phyloP scores from a whole-genome alignment of 2,329 filamentous ascomycete species.

The Ustulina deusta region DNA sequence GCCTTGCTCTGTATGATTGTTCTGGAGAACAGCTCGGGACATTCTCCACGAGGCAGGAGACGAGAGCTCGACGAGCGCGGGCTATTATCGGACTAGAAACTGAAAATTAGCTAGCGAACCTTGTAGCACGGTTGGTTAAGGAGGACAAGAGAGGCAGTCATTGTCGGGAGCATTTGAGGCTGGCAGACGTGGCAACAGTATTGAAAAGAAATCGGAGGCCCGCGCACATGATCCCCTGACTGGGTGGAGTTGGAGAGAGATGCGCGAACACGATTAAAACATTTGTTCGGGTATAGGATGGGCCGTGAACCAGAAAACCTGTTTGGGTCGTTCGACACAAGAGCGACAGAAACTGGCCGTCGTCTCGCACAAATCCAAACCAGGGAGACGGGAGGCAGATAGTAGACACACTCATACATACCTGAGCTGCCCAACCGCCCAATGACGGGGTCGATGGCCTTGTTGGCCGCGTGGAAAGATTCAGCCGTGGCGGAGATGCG shows the following conservation, averaged over 20 bases:
- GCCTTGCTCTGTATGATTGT: slow-evolving; percentile 45
- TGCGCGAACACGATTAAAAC: slow-evolving; percentile 21
- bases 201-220: slow-evolving; percentile 9
- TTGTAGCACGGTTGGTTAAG: slow-evolving; percentile 2
- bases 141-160: not conserved
- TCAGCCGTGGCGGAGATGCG: slow-evolving; percentile 15
- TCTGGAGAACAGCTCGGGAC: slow-evolving; percentile 48
- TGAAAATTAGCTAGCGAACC: slow-evolving; percentile 12
- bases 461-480: slow-evolving; percentile 11
- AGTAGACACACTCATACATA: slow-evolving; percentile 20
- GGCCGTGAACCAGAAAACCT: not conserved
- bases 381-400: slow-evolving; percentile 14
- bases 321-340: not conserved
- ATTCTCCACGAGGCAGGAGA: slow-evolving; percentile 37
- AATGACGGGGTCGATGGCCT: slow-evolving; percentile 32
- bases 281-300: not conserved
- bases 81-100: slow-evolving; percentile 32
- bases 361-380: slow-evolving; percentile 3
- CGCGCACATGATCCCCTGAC: slow-evolving; percentile 17
- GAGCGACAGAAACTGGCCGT: slow-evolving; percentile 3
- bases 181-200: not conserved
- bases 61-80: slow-evolving; percentile 31
- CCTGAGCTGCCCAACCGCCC: slow-evolving; percentile 39
- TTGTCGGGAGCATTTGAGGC: not conserved
- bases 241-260: not conserved